Base-by-base conservation (phyloP, 495 filamentous ascomycete genomes). In the Aspergillus ostianus region DNA sequence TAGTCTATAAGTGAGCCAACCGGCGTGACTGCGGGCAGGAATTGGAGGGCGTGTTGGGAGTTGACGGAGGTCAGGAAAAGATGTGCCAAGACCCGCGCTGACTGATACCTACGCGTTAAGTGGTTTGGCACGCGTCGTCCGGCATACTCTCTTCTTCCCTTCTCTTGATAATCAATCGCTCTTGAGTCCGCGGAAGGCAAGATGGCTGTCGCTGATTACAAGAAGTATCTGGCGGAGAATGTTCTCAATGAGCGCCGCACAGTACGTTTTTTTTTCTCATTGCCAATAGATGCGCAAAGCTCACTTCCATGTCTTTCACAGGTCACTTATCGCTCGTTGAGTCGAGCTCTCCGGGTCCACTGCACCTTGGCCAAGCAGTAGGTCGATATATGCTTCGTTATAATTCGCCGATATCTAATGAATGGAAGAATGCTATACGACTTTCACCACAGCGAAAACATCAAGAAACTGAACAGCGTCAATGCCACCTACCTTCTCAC, bases 401-500 rank as follows among this genome's bases (percentile, higher is more conserved):
- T 8, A 47, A 53, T 56, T 19, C 51, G 30, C 32, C 12, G 51
- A 18, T 56, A 54, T 12, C 58, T 60, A 27, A 51, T 45, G 19
- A 9, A 30, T 15, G 6, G 13, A 51, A 94, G 93, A 65, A 93
- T 97, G 82, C 85, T 98, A 2, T 96, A 87, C 72, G 93, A 97
- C 15, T 98, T 97, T 64, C 82, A 97, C 70, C 77, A 75, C 50
- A 82, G 75, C 48, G 88, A 97, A 76, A 97, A 93, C 73, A 80
- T 77, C 32, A 91, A 88, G 68, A 89, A 85, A 48, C 85, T 91
- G 0, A 80, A 82, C 13, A 84, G 81, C 41, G 80, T 98, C 45
- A 86, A 93, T 75, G 93, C 94, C 56, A 96, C 91, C 18, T 98
- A 97, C 70, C 74, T 98, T 50, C 67, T 98, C 23, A 86, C 87